Evolutionary conservation across 1,284 basidiomycete species (phyloP), one percentile per base, ranked within the genome.

Genomic region (Puccinia hordei): DNA sequence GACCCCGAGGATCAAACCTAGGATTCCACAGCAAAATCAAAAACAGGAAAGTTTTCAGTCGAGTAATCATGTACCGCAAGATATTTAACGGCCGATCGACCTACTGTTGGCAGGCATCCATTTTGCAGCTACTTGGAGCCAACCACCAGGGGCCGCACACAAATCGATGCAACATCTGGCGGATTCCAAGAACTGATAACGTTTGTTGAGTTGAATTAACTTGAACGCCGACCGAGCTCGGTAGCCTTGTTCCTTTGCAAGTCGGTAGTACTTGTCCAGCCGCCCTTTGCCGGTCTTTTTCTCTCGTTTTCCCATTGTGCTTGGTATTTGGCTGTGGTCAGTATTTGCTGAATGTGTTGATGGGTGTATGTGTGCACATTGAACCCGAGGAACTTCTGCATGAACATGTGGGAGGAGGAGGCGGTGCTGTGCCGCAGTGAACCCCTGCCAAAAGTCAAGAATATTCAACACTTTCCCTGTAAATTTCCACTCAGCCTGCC

Each of bases 171-270:
- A 94, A 86, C 96, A 98, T 90, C 91, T 89, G 44, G 97, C 92
- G 72, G 90, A 89, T 85, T 96, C 94, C 57, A 99, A 89, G 85
- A 99, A 93, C 55, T 91, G 90, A 87, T 93, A 99, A 87, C 98
- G 98, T 86, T 98, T 96, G 89, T 99, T 99, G 83, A 99, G 88
- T 86, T 99, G 97, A 81, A 99, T 95, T 81, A 99, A 90, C 88
- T 99, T 99, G 91, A 99, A 99, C 3, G 97, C 97, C 30, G 97
- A 98, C 89, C 97, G 96, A 83, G 97, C 97, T 82, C 97, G 93
- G 86, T 96, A 99, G 82, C 97, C 97, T 88, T 99, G 97, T 88
- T 99, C 96, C 83, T 89, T 90, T 75, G 88, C 88, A 73, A 89
- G 87, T 84, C 87, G 84, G 86, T 81, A 84, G 83, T 85, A 83